Base-by-base conservation (phyloP, 257 asterid species). In the Rehmannia glutinosa region DNA sequence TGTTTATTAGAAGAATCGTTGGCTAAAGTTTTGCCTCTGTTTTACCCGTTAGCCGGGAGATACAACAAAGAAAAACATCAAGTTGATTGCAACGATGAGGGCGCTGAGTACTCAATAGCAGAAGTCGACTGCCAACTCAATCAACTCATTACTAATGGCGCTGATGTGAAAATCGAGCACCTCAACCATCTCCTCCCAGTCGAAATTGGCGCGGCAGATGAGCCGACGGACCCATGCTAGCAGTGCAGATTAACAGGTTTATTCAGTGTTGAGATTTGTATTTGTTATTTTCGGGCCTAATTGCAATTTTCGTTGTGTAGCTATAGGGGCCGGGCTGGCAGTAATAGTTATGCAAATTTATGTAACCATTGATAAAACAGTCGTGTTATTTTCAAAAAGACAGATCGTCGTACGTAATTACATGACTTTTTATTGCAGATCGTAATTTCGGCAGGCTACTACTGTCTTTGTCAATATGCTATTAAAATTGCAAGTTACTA, bases 51-150 rank as follows among this genome's bases (percentile, higher is more conserved):
- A 3, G 77, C 73, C 8, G 73, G 64, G 1, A 46, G 77, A 47
- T 65, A 73, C 19, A 46, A 45, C 16, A 73, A 73, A 55, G 63
- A 65, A 8, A 25, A 36, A 1, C 64, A 36, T 20, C 0, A 13
- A 0, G 69, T 73, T 3, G 43, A 73, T 4, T 73, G 77, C 47
- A 73, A 73, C 46, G 77, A 73, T 13, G 56, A 65, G 36, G 73
- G 68, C 1, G 63, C 62, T 33, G 56, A 24, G 11, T 25, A 10
- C n/a, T 69, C 53, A 2, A 7, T 10, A 13, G 73, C 78, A 1
- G 7, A 45, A 10, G 72, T 51, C 4, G 41, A 73, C n/a, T 50
- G 21, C 43, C 23, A 30, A 23, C 78, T 65, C n/a, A n/a, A n/a
- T 7, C 67, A 25, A 25, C 30, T 66, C 35, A 15, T 58, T 11